Evolutionary conservation across 352 stramenopile species (phyloP).

Genomic region (Phytophthora podocarpi): DNA sequence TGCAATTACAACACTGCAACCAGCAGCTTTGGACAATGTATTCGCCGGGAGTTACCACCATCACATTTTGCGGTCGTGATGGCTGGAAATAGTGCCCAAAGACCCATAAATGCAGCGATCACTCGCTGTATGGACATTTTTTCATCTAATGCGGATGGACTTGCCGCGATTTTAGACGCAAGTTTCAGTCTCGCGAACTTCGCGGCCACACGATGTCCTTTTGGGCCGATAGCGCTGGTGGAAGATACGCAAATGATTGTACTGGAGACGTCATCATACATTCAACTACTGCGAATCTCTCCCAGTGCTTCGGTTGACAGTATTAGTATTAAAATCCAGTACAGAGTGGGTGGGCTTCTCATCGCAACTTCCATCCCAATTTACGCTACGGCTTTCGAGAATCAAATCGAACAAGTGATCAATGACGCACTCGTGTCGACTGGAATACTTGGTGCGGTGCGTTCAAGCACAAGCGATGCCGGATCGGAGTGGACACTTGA

Average conservation of each 20-base stretch:
- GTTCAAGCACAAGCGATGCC: slow-evolving; percentile 4
- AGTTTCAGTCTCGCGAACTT: slow-evolving; percentile 18
- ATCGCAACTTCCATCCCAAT: slow-evolving; percentile 7
- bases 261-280: slow-evolving; percentile 21
- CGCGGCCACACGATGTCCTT: slow-evolving; percentile 15
- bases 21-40: slow-evolving; percentile 11
- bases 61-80: not conserved
- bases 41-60: slow-evolving; percentile 8
- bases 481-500: slow-evolving; percentile 14
- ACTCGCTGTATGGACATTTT: not conserved
- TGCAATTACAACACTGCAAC: slow-evolving; percentile 11
- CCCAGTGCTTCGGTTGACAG: not conserved
- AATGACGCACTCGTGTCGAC: slow-evolving; percentile 1
- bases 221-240: slow-evolving; percentile 13
- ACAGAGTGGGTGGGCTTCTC: not conserved
- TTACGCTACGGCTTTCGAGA: not conserved
- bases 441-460: not conserved
- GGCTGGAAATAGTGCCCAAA: not conserved
- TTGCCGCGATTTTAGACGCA: not conserved
- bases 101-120: slow-evolving; percentile 4
- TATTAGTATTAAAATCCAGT: slow-evolving; percentile 5
- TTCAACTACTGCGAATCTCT: slow-evolving; percentile 17
- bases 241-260: slow-evolving; percentile 7
- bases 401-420: not conserved
- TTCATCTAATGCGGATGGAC: not conserved